Conservation (phyloP, 257 asterid genomes). For the Solanum lignicaule region DNA sequence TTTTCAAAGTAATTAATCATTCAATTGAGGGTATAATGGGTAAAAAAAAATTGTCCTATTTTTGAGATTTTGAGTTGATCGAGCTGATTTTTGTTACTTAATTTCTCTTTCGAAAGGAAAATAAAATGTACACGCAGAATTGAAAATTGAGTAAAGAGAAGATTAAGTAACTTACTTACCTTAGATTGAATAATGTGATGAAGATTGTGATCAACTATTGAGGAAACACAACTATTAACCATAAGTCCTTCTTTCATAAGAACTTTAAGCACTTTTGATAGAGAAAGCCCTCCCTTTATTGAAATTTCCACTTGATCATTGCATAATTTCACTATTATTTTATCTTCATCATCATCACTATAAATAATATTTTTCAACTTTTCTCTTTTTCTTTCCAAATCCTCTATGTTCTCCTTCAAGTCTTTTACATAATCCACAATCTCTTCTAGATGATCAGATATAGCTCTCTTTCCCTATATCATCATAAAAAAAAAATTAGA, state of each 20-base stretch:
- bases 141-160: not conserved
- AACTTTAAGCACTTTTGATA: conserved; percentile 4
- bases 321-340: not conserved
- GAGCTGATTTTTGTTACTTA: not conserved
- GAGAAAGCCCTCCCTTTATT: not conserved
- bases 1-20: too few species aligned
- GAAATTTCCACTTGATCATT: not conserved
- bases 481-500: not conserved
- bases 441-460: conserved; percentile 1
- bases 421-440: not conserved
- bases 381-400: not conserved
- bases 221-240: conserved; percentile 4
- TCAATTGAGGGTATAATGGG: too few species aligned
- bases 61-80: not conserved
- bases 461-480: not conserved
- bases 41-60: too few species aligned
- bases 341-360: not conserved
- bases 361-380: not conserved
- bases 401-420: not conserved
- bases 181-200: conserved; percentile 7
- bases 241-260: conserved; percentile 13
- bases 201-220: not conserved
- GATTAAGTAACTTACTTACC: not conserved
- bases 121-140: not conserved
- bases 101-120: not conserved